A percentile compares a stretch with the other conserved stretches of the same genome.
phyloP scores from a whole-genome alignment of 129 eudicot species.

The Mikania micrantha region DNA sequence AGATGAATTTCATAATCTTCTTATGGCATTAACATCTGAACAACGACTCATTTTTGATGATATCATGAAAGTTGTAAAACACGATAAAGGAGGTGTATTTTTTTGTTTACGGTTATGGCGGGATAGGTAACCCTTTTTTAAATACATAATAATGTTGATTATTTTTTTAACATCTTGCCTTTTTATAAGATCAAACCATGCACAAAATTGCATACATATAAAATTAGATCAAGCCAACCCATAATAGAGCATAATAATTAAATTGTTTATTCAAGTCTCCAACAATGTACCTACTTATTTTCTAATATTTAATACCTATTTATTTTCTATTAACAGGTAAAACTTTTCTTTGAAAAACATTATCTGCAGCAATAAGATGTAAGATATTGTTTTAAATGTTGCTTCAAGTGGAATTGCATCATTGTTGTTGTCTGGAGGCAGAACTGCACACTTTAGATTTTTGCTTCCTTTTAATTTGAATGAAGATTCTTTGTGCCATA shows the following conservation, averaged over 20 bases:
- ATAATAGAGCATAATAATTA: no score
- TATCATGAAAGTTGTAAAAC: neutral
- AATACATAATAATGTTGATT: no score
- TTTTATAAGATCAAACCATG: no score
- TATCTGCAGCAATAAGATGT: neutral
- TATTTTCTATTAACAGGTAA: no score
- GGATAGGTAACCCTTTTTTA: no score
- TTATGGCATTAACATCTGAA: neutral
- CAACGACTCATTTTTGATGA: neutral
- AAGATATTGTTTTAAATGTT: neutral
- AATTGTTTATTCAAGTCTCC: no score
- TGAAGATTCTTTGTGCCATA: neutral
- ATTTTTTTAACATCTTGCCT: no score
- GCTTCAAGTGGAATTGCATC: slow-evolving; percentile 4
- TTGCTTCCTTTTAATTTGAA: neutral
- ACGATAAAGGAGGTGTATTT: neutral
- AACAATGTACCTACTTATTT: no score
- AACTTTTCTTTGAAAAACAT: neutral
- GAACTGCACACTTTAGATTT: neutral
- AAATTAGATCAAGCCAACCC: no score
- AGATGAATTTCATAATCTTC: neutral
- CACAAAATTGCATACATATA: no score
- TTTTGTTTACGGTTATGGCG: slow-evolving; percentile 2
- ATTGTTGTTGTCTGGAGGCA: neutral
- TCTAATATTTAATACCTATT: no score